Evolutionary conservation across 805 yeast genomes (phyloP).

Genomic region (Saccharomycopsis fermentans): DNA sequence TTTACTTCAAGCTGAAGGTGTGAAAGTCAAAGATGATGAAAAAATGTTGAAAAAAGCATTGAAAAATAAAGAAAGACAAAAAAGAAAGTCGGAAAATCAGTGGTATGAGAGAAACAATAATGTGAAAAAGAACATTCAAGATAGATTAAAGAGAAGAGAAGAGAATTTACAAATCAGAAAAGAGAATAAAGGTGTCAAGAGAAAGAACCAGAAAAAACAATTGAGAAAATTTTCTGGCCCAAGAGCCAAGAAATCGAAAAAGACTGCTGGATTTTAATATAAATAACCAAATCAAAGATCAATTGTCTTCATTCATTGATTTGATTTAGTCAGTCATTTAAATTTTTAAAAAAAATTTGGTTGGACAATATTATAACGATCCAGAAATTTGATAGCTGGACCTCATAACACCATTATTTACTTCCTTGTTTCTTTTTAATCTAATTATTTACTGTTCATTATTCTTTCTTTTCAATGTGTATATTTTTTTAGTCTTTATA

Average conservation of each 20-base stretch:
- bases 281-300: too few species aligned
- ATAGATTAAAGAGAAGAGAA: conserved; percentile 79
- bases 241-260: conserved; percentile 15
- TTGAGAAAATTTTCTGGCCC: conserved; percentile 38
- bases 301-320: too few species aligned
- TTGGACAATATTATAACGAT: neutral
- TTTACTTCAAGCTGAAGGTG: conserved; percentile 79
- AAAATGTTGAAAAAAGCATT: conserved; percentile 75
- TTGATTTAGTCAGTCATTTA: neutral
- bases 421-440: neutral
- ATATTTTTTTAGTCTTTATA: neutral
- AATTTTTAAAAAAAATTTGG: neutral
- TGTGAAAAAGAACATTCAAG: conserved; percentile 65
- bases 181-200: conserved; percentile 74
- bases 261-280: conserved; percentile 15
- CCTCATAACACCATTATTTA: too few species aligned
- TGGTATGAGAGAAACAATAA: conserved; percentile 85
- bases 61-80: conserved; percentile 71
- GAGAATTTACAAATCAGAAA: conserved; percentile 79
- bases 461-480: neutral
- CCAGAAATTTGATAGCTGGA: too few species aligned
- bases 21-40: conserved; percentile 84
- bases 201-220: conserved; percentile 63
- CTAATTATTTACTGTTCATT: neutral
- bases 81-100: conserved; percentile 78